Percentiles rank a stretch among this genome's conserved stretches.
These are phyloP conservation scores for Botrytis pseudocinerea DNA, from an alignment of 2,329 filamentous ascomycete genomes.

Conservation along the genomic window DNA sequence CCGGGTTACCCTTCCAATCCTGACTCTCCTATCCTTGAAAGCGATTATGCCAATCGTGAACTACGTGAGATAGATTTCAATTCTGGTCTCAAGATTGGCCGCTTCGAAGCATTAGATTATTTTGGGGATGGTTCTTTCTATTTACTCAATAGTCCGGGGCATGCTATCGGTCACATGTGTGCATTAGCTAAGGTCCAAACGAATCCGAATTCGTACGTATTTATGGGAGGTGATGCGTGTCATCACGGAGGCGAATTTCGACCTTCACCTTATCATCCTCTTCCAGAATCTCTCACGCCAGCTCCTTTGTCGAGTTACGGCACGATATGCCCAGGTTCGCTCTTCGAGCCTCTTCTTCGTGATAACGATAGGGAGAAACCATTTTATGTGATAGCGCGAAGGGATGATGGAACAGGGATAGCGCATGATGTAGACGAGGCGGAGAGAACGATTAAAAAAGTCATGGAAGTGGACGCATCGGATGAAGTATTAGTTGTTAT, in stretches of 20 bases:
- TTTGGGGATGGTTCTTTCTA: constrained; percentile 59
- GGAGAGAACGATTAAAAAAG: constrained; percentile 46
- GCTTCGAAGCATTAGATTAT: constrained; percentile 52
- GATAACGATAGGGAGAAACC: constrained; percentile 36
- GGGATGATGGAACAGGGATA: constrained; percentile 24
- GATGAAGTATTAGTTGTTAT: constrained; percentile 49
- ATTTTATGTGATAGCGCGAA: constrained; percentile 40
- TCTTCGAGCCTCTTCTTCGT: constrained; percentile 45
- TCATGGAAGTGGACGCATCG: constrained; percentile 49
- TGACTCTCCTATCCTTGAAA: constrained; percentile 42
- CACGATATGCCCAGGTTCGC: constrained; percentile 44
- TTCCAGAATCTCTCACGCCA: constrained; percentile 44
- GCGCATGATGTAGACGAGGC: constrained; percentile 40
- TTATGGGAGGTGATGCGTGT: constrained; percentile 48
- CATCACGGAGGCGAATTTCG: constrained; percentile 47
- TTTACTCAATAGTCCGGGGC: constrained; percentile 48
- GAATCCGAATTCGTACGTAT: constrained; percentile 41
- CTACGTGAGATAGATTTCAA: constrained; percentile 33
- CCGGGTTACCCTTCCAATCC: constrained; percentile 50
- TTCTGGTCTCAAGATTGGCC: constrained; percentile 44
- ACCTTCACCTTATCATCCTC: constrained; percentile 46
- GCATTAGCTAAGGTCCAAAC: constrained; percentile 45
- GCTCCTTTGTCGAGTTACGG: constrained; percentile 41
- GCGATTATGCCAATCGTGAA: constrained; percentile 41
- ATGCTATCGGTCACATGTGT: constrained; percentile 46